A percentile compares a stretch with the other conserved stretches of the same genome.
Conservation (phyloP, 441 rosid genomes). For the Iberis amara region DNA sequence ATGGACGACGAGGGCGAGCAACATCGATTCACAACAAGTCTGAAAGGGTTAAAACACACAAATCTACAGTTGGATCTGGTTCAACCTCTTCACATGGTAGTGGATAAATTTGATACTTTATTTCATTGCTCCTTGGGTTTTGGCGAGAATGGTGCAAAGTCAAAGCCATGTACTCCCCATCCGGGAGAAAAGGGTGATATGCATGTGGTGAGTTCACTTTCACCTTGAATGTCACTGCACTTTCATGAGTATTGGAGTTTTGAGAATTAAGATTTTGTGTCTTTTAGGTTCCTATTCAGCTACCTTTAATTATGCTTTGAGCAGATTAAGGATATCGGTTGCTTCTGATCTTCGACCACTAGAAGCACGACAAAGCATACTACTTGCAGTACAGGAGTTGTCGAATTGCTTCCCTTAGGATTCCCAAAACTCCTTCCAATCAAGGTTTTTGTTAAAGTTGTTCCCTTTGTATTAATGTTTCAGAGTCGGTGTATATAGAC, state of each 20-base stretch:
- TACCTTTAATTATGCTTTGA: constrained; percentile 76
- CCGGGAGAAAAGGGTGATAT: constrained; percentile 97
- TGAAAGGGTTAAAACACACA: too few relatives aligned
- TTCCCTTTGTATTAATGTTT: too few relatives aligned
- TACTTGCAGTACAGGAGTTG: constrained; percentile 81
- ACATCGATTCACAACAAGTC: too few relatives aligned
- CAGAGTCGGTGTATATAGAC: too few relatives aligned
- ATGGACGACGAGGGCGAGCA: too few relatives aligned
- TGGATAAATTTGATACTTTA: constrained; percentile 82
- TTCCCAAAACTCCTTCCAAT: constrained; percentile 97
- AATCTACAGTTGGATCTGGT: constrained; percentile 54
- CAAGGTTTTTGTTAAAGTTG: constrained; percentile 35
- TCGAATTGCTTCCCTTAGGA: constrained; percentile 80
- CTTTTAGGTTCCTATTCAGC: constrained; percentile 84
- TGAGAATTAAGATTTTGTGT: constrained; percentile 29
- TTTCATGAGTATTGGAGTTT: constrained; percentile 18
- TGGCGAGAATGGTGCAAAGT: constrained; percentile 79
- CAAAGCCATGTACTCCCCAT: constrained; percentile 87
- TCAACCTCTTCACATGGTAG: constrained; percentile 54
- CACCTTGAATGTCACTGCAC: constrained; percentile 12
- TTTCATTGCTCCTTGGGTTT: constrained; percentile 87
- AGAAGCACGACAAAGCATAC: constrained; percentile 92
- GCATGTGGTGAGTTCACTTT: constrained; percentile 83
- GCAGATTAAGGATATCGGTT: constrained; percentile 74
- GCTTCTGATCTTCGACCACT: constrained; percentile 87